A percentile compares a stretch with the other conserved stretches of the same genome.
Evolutionary conservation across 2,329 filamentous ascomycete species (phyloP).

Genomic region (Cytospora piceicola): DNA sequence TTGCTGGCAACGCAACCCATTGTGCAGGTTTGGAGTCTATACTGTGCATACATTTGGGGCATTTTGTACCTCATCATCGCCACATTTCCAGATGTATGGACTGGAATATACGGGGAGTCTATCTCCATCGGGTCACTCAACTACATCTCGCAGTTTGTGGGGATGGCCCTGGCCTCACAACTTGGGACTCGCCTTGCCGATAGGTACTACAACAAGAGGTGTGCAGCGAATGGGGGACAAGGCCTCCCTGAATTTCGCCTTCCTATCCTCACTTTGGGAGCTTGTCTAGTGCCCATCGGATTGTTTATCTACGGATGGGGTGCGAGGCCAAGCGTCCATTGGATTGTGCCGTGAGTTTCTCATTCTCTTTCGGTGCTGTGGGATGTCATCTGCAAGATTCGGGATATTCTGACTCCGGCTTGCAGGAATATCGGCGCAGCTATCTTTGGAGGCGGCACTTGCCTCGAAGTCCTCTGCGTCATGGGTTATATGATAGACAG

Average conservation of each 20-base stretch:
- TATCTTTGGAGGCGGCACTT: neutral
- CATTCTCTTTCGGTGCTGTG: no score
- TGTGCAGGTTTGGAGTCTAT: slow-evolving; percentile 53
- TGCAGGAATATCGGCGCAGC: no score
- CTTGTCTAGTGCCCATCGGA: neutral
- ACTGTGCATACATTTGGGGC: slow-evolving; percentile 53
- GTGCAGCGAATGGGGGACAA: neutral
- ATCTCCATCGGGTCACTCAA: slow-evolving; percentile 42
- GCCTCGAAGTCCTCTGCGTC: no score
- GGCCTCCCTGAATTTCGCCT: neutral
- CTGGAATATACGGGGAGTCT: slow-evolving; percentile 39
- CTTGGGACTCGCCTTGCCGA: neutral
- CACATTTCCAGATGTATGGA: slow-evolving; percentile 54
- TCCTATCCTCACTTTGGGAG: neutral
- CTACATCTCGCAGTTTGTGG: slow-evolving; percentile 43
- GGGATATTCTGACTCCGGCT: no score
- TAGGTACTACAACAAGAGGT: neutral
- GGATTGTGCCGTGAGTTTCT: slow-evolving; percentile 39
- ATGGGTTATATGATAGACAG: no score
- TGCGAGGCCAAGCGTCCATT: slow-evolving; percentile 43
- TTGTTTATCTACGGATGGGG: slow-evolving; percentile 41
- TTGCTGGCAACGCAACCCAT: slow-evolving; percentile 57
- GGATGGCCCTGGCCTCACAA: slow-evolving; percentile 28
- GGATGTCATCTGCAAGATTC: no score
- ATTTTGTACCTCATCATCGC: slow-evolving; percentile 58